Evolutionary conservation across 352 stramenopile species (phyloP), one percentile per base, ranked within the genome.

Genomic region (Phytophthora hybrid): DNA sequence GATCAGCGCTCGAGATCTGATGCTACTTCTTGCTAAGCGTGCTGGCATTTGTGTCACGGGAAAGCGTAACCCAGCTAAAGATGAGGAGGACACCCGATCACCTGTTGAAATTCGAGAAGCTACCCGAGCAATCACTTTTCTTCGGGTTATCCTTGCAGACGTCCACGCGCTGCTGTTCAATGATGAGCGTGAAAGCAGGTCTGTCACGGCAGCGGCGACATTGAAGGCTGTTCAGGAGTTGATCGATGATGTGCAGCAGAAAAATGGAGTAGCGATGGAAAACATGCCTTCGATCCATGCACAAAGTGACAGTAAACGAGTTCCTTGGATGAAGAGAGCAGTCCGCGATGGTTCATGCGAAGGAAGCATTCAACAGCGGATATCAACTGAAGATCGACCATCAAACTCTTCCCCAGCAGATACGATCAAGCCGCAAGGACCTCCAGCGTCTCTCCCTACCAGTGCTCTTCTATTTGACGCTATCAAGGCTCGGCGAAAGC

Each of bases 31-130:
- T 5, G 84, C 88, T 6, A 88, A 87, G 41, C 88, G 88, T 31
- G 77, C 83, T 0, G 86, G 85, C 8, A 87, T 95, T 32, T 92
- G 85, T 31, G 69, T 93, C 41, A 80, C 76, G 1, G 88, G 88
- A 8, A 93, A 95, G 47, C 81, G 87, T 13, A 73, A 91, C 44
- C 49, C 59, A 10, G 57, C 71, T 0, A 88, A 85, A 46, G 86
- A 93, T 55, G 68, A 73, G 5, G 14, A 52, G 6, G 88, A 95
- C 55, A 77, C 66, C 0, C 83, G 88, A 5, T 90, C 84, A 6
- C 29, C 21, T 1, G 23, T 89, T 1, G 88, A 95, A 71, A 68
- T 73, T 31, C 47, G 63, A 7, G 59, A 70, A 18, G 74, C 76
- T 0, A 52, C 46, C 14, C 56, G 56, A 2, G 66, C 63, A 0